Percentiles rank a stretch among this genome's conserved stretches.
Evolutionary conservation across 345 rosid species (phyloP).

Genomic region (Microcos paniculata): DNA sequence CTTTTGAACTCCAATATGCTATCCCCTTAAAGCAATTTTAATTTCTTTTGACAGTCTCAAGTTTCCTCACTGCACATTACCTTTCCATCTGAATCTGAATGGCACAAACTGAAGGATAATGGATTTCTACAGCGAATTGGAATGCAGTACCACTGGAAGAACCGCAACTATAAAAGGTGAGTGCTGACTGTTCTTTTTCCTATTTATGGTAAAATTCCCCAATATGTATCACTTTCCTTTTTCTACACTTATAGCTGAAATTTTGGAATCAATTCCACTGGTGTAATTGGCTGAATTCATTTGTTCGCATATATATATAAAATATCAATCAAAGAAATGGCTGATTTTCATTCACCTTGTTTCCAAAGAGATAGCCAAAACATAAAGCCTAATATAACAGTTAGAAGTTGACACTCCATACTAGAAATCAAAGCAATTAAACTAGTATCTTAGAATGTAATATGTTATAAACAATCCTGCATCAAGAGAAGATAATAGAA

Average conservation of each 20-base stretch:
- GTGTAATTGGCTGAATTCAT: not conserved
- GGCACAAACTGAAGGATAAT: conserved; percentile 59
- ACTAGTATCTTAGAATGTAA: not conserved
- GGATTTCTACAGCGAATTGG: conserved; percentile 87
- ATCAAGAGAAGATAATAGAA: not conserved
- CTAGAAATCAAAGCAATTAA: not conserved
- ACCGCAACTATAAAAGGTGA: conserved; percentile 76
- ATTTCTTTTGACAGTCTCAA: conserved; percentile 49
- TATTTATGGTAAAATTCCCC: not conserved
- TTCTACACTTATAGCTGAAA: not conserved
- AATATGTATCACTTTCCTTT: not conserved
- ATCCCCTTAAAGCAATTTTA: conserved; percentile 2
- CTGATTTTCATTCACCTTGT: not conserved
- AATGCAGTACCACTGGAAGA: conserved; percentile 97
- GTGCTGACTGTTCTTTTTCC: conserved; percentile 15
- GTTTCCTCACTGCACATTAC: conserved; percentile 88
- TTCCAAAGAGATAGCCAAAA: not conserved
- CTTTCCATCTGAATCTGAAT: conserved; percentile 77
- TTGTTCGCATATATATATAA: not conserved
- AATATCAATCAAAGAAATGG: not conserved
- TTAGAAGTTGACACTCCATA: conserved; percentile 2
- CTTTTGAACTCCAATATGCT: conserved; percentile 10
- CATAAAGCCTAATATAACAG: not conserved
- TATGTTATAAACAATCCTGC: not conserved
- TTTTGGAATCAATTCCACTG: not conserved